phyloP scores from a whole-genome alignment of 2,329 filamentous ascomycete species.

The Xylaria hypoxylon region DNA sequence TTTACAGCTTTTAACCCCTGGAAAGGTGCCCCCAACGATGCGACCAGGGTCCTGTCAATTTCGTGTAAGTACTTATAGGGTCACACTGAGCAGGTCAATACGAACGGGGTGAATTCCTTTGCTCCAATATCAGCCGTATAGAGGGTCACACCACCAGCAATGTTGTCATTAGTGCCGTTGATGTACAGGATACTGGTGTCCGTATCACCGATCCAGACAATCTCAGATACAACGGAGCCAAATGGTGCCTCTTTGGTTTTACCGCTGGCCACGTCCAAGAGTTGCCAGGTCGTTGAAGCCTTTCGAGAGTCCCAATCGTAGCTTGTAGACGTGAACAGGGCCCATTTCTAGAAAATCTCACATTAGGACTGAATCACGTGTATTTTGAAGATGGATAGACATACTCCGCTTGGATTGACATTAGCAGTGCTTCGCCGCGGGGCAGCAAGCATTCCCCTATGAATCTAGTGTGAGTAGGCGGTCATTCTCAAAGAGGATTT shows the following conservation, averaged over 20 bases:
- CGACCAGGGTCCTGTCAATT: conserved; percentile 30
- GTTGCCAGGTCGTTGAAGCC: conserved; percentile 32
- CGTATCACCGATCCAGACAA: conserved; percentile 34
- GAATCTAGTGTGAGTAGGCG: conserved; percentile 10
- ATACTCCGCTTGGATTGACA: conserved; percentile 35
- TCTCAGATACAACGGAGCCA: conserved; percentile 31
- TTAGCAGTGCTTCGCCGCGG: conserved; percentile 33
- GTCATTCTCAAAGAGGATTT: neutral
- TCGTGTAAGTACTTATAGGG: conserved; percentile 17
- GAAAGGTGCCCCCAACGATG: conserved; percentile 33
- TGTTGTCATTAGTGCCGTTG: conserved; percentile 33
- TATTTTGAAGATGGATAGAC: neutral
- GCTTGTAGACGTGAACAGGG: conserved; percentile 32
- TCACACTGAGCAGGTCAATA: conserved; percentile 1
- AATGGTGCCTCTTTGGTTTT: conserved; percentile 32
- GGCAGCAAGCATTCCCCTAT: conserved; percentile 36
- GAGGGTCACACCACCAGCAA: conserved; percentile 33
- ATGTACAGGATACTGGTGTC: conserved; percentile 36
- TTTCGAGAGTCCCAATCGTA: conserved; percentile 28
- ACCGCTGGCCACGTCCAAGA: conserved; percentile 34
- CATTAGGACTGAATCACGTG: conserved; percentile 11
- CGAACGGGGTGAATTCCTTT: conserved; percentile 35
- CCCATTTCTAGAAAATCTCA: conserved; percentile 26
- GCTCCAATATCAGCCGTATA: conserved; percentile 34
- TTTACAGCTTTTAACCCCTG: conserved; percentile 35